These are phyloP conservation scores for Rhynchosporium graminicola DNA, from an alignment of 2,329 filamentous ascomycete genomes.

Conservation along the genomic window DNA sequence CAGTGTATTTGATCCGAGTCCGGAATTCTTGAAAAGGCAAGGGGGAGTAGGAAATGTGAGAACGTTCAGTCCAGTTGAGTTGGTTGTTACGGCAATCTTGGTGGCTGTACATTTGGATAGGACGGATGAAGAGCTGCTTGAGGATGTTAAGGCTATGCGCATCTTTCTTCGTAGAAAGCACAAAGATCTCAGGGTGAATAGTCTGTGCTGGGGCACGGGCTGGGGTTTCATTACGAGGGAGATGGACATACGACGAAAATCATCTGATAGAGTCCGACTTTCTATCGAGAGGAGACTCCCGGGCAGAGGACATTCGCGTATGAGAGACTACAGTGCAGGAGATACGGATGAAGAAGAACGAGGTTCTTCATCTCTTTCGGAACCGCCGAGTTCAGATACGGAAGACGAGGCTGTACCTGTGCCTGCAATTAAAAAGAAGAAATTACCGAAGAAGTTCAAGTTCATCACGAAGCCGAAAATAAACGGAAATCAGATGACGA, in stretches of 20 bases:
- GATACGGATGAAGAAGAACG: background rate
- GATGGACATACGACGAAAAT: conserved; percentile 18
- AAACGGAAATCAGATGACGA: background rate
- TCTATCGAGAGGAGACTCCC: conserved; percentile 10
- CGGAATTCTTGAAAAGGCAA: conserved; percentile 32
- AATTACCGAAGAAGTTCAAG: background rate
- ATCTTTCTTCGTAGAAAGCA: conserved; percentile 37
- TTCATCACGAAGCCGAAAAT: background rate
- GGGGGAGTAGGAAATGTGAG: conserved; percentile 36
- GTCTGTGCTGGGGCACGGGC: conserved; percentile 39
- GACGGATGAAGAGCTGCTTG: conserved; percentile 37
- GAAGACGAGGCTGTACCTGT: background rate
- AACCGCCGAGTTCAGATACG: conserved; percentile 11
- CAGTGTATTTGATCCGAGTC: conserved; percentile 38
- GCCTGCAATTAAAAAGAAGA: background rate
- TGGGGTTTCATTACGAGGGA: conserved; percentile 38
- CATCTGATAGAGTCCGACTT: background rate
- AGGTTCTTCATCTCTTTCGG: conserved; percentile 15
- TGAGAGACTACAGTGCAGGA: background rate
- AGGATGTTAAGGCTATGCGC: conserved; percentile 41
- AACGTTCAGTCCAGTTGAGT: conserved; percentile 42
- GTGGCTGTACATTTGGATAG: conserved; percentile 39
- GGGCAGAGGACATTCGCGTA: background rate
- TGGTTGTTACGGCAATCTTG: conserved; percentile 40
- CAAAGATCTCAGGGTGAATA: conserved; percentile 42